Evolutionary conservation across 208 protist species (phyloP).

Genomic region (Tritrichomonas musculus): DNA sequence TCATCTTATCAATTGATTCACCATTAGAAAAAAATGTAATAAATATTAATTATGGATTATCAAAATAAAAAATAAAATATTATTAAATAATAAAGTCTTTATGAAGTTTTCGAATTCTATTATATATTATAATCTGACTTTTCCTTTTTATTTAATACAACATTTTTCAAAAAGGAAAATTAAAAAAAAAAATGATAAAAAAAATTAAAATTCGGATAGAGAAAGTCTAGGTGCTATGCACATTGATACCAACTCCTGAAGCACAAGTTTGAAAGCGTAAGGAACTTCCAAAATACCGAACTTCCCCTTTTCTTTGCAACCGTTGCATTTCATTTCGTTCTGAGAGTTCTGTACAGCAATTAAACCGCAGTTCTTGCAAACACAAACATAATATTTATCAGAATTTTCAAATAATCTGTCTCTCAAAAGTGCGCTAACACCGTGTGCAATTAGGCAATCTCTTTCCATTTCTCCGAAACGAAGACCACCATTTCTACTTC

Average conservation of each 20-base stretch:
- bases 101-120: no score
- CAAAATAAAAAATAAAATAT: no score
- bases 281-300: constrained; percentile 77
- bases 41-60: no score
- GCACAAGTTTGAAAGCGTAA: constrained; percentile 88
- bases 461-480: constrained; percentile 93
- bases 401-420: constrained; percentile 75
- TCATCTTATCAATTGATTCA: no score
- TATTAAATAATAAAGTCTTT: no score
- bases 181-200: no score
- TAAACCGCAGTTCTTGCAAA: constrained; percentile 81
- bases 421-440: constrained; percentile 65
- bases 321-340: constrained; percentile 69
- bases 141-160: no score
- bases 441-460: constrained; percentile 89
- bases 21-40: no score
- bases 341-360: constrained; percentile 73
- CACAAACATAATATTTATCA: constrained; percentile 73
- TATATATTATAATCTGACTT: no score
- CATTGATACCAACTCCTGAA: constrained; percentile 93
- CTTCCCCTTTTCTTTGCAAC: constrained; percentile 64
- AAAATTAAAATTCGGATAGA: not conserved
- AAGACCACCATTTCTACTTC: constrained; percentile 77
- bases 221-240: constrained; percentile 72
- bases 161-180: no score